A percentile compares a stretch with the other conserved stretches of the same genome.
phyloP scores from a whole-genome alignment of 305 asterid species.

The Ruellia speciosa region DNA sequence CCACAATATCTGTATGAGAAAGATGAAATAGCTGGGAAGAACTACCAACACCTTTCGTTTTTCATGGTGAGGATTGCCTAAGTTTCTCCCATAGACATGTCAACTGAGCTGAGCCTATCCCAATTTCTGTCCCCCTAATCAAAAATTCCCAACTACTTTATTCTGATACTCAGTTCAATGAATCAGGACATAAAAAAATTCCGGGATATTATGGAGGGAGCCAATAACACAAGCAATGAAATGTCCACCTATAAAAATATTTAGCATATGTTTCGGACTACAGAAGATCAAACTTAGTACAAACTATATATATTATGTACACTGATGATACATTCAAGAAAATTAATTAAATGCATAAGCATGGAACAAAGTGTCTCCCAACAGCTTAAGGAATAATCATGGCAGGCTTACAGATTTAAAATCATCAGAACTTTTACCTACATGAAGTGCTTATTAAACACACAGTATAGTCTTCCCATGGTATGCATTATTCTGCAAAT shows the following conservation, averaged over 20 bases:
- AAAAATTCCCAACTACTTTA: not conserved
- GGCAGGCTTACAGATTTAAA: not conserved
- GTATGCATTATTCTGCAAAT: not conserved
- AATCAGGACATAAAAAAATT: not conserved
- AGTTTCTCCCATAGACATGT: not conserved
- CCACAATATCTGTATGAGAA: constrained; percentile 3
- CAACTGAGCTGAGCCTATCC: not conserved
- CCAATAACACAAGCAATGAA: not conserved
- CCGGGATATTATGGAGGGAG: not conserved
- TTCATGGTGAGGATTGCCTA: not conserved
- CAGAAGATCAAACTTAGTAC: too few species aligned
- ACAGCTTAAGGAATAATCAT: not conserved
- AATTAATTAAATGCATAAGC: too few species aligned
- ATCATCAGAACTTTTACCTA: not conserved
- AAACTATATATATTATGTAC: too few species aligned
- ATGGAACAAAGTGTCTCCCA: not conserved
- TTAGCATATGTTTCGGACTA: too few species aligned
- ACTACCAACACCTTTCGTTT: not conserved
- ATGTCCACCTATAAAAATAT: not conserved
- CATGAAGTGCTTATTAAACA: not conserved
- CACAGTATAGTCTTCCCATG: not conserved
- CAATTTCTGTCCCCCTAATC: constrained; percentile 3
- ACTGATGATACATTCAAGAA: too few species aligned
- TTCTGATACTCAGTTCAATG: constrained; percentile 1
- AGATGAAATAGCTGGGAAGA: constrained; percentile 2